Evolutionary conservation across 2,329 filamentous ascomycete genomes (phyloP), one percentile per base, ranked within the genome.

Genomic region (Scopulariopsis brevicaulis): DNA sequence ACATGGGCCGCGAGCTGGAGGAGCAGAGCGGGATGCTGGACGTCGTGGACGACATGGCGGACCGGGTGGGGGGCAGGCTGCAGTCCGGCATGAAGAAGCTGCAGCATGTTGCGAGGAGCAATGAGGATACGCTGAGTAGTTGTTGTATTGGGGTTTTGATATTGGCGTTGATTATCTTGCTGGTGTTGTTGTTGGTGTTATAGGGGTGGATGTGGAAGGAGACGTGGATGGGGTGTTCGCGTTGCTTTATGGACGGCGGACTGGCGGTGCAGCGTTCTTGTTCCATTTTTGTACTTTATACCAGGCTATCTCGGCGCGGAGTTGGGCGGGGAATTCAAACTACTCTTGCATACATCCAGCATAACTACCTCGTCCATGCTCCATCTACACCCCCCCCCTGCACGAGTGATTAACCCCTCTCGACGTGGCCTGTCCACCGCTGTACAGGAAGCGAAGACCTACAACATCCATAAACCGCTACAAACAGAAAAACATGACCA

Each of bases 1-100:
- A 91, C 65, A 99, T 99, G 93, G 93, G 94, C 1, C 79, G 93
- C 59, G 94, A 99, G 75, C 77, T 99, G 53, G 95, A 96, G 73
- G 94, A 99, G 74, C 94, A 99, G 77, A 81, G 81, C 24, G 89
- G 91, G 70, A 87, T 97, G 81, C 78, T 99, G 59, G 86, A 94
- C 62, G 85, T 89, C 56, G 87, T 95, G 48, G 93, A 97, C 71
- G 81, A 79, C 34, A 77, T 96, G 59, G 90, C 90, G 4, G 92
- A 97, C 70, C 81, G 93, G 37, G 91, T 99, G 1, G 89, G 90
- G 15, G 89, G 90, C 1, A 86, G 94, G 68, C 73, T 99, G 66
- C 84, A 90, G 74, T 90, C 80, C 58, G 94, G 94, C 22, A 83
- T 97, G 76, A 87, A 89, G 73, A 93, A 89, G 74, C 83, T 99